Conservation (phyloP, 2,329 filamentous ascomycete species). For the Fusarium heterosporum region DNA sequence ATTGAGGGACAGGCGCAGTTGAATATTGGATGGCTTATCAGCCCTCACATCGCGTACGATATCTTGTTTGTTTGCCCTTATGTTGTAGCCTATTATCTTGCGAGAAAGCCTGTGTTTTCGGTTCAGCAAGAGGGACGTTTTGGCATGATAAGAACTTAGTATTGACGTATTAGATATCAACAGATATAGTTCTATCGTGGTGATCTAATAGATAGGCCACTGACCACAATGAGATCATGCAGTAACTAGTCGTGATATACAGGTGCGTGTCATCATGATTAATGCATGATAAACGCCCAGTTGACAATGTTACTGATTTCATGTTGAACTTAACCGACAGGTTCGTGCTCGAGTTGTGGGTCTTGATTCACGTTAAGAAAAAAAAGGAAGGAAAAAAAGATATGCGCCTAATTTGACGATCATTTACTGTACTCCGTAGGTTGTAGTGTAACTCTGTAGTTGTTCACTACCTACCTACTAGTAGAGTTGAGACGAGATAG, state of each 20-base stretch:
- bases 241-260: neutral
- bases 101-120: no score
- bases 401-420: neutral
- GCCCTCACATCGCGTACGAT: conserved; percentile 1
- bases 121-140: no score
- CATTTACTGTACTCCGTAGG: neutral
- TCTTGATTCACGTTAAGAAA: neutral
- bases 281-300: neutral
- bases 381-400: neutral
- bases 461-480: neutral
- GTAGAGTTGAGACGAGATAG: neutral
- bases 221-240: neutral
- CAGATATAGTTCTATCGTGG: neutral
- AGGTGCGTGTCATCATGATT: neutral
- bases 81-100: neutral
- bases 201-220: neutral
- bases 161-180: neutral
- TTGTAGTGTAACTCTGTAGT: neutral
- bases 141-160: neutral
- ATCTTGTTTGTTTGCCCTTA: neutral
- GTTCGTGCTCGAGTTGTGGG: neutral
- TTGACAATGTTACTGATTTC: neutral
- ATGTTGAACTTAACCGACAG: neutral
- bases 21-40: neutral
- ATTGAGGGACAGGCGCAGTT: conserved; percentile 15